Evolutionary conservation across 768 basidiomycete species (phyloP).

Genomic region (Neoboletus subvelutipes): DNA sequence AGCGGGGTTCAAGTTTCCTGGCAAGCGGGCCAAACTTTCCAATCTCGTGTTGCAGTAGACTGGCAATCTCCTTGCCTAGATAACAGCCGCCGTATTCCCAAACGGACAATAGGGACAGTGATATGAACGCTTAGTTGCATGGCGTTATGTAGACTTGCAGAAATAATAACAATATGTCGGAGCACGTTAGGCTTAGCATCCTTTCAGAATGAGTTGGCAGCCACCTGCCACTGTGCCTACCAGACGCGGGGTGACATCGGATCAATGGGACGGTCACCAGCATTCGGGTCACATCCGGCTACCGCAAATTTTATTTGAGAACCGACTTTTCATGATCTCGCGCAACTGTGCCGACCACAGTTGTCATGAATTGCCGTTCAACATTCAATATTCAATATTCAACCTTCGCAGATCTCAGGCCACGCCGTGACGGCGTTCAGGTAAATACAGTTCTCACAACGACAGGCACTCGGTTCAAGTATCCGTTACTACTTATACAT

Average conservation of each 20-base stretch:
- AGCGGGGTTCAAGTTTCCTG: slow-evolving; percentile 6
- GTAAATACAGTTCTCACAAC: not conserved
- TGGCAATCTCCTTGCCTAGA: slow-evolving; percentile 9
- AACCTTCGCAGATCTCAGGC: slow-evolving; percentile 11
- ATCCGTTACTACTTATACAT: slow-evolving; percentile 1
- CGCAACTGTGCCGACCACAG: not conserved
- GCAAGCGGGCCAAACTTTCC: slow-evolving; percentile 9
- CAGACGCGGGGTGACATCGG: not conserved
- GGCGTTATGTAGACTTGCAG: not conserved
- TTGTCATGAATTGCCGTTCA: slow-evolving; percentile 2
- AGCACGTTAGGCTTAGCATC: too few species aligned
- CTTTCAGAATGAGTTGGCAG: not conserved
- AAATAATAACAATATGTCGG: not conserved
- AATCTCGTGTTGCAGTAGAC: slow-evolving; percentile 5
- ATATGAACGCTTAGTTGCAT: slow-evolving; percentile 1
- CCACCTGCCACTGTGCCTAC: not conserved
- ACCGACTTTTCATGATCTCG: not conserved
- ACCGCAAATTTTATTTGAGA: not conserved
- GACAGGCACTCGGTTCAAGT: not conserved
- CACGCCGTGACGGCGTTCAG: slow-evolving; percentile 1
- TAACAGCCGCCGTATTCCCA: slow-evolving; percentile 1
- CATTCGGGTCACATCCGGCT: not conserved
- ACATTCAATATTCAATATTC: not conserved
- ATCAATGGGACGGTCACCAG: not conserved
- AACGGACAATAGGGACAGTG: slow-evolving; percentile 5